Conservation (phyloP, 352 stramenopile species). For the Phytophthora boehmeriae region DNA sequence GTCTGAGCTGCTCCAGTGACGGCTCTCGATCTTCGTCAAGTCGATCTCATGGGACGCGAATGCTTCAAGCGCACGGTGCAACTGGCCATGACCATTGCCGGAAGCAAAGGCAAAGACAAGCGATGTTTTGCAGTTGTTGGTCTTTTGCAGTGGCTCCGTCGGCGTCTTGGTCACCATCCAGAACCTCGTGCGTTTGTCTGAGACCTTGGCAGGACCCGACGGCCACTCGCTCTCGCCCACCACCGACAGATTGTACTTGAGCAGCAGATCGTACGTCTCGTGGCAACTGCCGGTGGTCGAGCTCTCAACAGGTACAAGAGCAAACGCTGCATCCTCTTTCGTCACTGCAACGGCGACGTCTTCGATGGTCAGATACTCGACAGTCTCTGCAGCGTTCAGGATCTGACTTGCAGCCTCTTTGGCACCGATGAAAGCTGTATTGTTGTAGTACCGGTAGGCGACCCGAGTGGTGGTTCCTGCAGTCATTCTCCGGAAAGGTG, state of each 20-base stretch:
- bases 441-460: slow-evolving; percentile 24
- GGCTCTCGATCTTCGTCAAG: slow-evolving; percentile 75
- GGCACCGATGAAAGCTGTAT: slow-evolving; percentile 1
- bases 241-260: slow-evolving; percentile 72
- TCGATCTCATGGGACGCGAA: slow-evolving; percentile 70
- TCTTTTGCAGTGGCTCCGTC: slow-evolving; percentile 22
- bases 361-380: slow-evolving; percentile 37
- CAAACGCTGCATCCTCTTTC: slow-evolving; percentile 91
- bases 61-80: slow-evolving; percentile 66
- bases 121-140: slow-evolving; percentile 64
- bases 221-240: slow-evolving; percentile 61
- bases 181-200: slow-evolving; percentile 84
- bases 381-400: slow-evolving; percentile 14
- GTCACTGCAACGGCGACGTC: slow-evolving; percentile 63
- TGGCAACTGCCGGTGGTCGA: slow-evolving; percentile 95
- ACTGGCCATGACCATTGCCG: slow-evolving; percentile 58
- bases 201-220: neutral
- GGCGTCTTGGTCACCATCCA: slow-evolving; percentile 73
- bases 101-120: slow-evolving; percentile 75
- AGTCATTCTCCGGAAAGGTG: slow-evolving; percentile 8
- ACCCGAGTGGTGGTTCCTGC: slow-evolving; percentile 15
- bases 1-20: slow-evolving; percentile 41
- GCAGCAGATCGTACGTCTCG: slow-evolving; percentile 93
- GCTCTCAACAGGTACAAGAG: slow-evolving; percentile 95
- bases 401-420: slow-evolving; percentile 24